phyloP scores from a whole-genome alignment of 1,284 basidiomycete species.

The Kwoniella shivajii region DNA sequence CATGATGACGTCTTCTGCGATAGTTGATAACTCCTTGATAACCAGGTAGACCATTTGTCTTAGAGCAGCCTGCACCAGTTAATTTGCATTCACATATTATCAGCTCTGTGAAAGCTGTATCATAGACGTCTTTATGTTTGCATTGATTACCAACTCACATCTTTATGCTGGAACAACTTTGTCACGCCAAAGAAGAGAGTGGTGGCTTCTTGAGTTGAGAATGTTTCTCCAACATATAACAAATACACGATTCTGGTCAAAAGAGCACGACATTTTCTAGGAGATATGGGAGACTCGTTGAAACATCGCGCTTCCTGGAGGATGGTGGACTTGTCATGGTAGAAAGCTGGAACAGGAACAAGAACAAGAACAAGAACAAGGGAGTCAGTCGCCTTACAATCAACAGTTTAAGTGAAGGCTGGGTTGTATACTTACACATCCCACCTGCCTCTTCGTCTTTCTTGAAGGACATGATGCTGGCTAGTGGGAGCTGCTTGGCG shows the following conservation, averaged over 20 bases:
- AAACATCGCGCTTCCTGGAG: slow-evolving; percentile 98
- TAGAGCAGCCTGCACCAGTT: slow-evolving; percentile 71
- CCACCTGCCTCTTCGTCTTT: slow-evolving; percentile 86
- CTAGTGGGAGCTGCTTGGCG: no score
- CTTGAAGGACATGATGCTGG: slow-evolving; percentile 65
- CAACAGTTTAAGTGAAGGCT: neutral
- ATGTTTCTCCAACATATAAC: slow-evolving; percentile 93
- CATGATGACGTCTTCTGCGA: slow-evolving; percentile 99
- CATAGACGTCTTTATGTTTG: slow-evolving; percentile 96
- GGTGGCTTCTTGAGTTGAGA: slow-evolving; percentile 94
- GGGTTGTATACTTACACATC: slow-evolving; percentile 43
- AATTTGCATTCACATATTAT: neutral
- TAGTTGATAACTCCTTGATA: slow-evolving; percentile 94
- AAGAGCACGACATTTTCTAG: slow-evolving; percentile 92
- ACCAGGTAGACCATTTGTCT: slow-evolving; percentile 98
- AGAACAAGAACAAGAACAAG: slow-evolving; percentile 31
- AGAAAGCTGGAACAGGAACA: slow-evolving; percentile 47
- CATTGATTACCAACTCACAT: slow-evolving; percentile 69
- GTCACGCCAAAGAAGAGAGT: slow-evolving; percentile 98
- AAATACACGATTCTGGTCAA: slow-evolving; percentile 96
- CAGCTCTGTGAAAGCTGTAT: slow-evolving; percentile 59
- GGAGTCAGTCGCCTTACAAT: neutral
- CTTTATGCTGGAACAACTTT: slow-evolving; percentile 99
- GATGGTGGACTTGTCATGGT: slow-evolving; percentile 90
- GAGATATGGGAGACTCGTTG: slow-evolving; percentile 98